Evolutionary conservation across 2,329 filamentous ascomycete species (phyloP).

Genomic region (Raffaelea arxii): DNA sequence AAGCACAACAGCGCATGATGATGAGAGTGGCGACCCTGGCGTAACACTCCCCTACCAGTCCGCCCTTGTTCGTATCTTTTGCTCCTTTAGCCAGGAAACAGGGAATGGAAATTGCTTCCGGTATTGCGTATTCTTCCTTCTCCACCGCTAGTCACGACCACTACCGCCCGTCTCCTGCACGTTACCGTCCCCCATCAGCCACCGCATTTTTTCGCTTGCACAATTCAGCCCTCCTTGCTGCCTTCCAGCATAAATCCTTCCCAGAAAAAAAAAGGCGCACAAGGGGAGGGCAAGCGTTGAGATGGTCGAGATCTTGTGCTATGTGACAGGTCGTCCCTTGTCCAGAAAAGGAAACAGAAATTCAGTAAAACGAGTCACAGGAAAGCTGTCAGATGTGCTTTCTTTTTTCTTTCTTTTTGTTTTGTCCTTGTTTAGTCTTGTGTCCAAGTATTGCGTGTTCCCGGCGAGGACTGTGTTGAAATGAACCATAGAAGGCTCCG

Average conservation of each 20-base stretch:
- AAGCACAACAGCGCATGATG: neutral
- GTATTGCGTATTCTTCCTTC: neutral
- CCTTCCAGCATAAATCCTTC: conserved; percentile 11
- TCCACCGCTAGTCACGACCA: neutral
- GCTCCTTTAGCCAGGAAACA: too few relatives aligned
- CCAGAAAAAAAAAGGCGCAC: conserved; percentile 13
- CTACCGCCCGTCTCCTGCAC: neutral
- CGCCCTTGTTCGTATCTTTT: too few relatives aligned
- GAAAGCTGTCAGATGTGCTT: neutral
- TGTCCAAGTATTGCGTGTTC: too few relatives aligned
- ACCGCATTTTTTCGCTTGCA: neutral
- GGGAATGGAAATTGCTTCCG: too few relatives aligned
- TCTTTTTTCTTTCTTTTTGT: neutral
- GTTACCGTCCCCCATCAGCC: neutral
- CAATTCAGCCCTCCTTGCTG: neutral
- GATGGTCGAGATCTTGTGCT: conserved; percentile 38
- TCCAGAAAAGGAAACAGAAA: conserved; percentile 15
- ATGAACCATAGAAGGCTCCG: too few relatives aligned
- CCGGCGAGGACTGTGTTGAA: too few relatives aligned
- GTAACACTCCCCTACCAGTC: neutral
- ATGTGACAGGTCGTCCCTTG: conserved; percentile 33
- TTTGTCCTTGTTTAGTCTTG: neutral
- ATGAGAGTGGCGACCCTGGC: neutral
- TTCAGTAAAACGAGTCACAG: conserved; percentile 1
- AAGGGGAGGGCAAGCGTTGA: too few relatives aligned